Conservation (phyloP, 805 yeast species). For the Spathaspora girioi region DNA sequence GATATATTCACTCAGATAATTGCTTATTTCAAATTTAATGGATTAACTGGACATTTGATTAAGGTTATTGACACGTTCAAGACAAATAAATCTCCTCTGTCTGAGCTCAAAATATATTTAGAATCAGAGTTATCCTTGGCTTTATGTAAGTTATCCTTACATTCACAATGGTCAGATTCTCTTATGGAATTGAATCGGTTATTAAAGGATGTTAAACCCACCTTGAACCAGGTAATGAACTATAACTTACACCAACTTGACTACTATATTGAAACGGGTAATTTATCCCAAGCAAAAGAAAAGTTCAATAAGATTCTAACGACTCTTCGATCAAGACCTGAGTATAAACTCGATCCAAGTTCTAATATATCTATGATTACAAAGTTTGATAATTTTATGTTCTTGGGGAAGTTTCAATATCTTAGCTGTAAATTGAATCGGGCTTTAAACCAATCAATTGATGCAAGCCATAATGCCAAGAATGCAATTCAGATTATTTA, state of each 20-base stretch:
- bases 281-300: slow-evolving; percentile 15
- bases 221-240: slow-evolving; percentile 13
- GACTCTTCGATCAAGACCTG: slow-evolving; percentile 23
- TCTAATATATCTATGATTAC: slow-evolving; percentile 10
- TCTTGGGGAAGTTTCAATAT: slow-evolving; percentile 34
- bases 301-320: slow-evolving; percentile 20
- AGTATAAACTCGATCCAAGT: slow-evolving; percentile 19
- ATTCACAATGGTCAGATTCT: slow-evolving; percentile 11
- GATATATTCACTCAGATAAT: slow-evolving; percentile 21
- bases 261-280: slow-evolving; percentile 16
- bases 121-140: slow-evolving; percentile 12
- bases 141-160: slow-evolving; percentile 6
- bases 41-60: slow-evolving; percentile 17
- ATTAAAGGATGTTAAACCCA: slow-evolving; percentile 9
- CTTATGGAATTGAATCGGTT: slow-evolving; percentile 13
- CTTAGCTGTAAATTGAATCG: slow-evolving; percentile 22
- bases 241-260: slow-evolving; percentile 31
- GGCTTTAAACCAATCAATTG: slow-evolving; percentile 15
- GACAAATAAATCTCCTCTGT: slow-evolving; percentile 8
- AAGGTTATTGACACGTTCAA: slow-evolving; percentile 19
- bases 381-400: slow-evolving; percentile 23
- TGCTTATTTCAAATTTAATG: slow-evolving; percentile 23
- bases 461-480: slow-evolving; percentile 40
- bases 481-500: slow-evolving; percentile 49
- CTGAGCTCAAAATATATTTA: slow-evolving; percentile 6